Conservation (phyloP, 176 grass and related monocot species). For the Oryza australiensis region DNA sequence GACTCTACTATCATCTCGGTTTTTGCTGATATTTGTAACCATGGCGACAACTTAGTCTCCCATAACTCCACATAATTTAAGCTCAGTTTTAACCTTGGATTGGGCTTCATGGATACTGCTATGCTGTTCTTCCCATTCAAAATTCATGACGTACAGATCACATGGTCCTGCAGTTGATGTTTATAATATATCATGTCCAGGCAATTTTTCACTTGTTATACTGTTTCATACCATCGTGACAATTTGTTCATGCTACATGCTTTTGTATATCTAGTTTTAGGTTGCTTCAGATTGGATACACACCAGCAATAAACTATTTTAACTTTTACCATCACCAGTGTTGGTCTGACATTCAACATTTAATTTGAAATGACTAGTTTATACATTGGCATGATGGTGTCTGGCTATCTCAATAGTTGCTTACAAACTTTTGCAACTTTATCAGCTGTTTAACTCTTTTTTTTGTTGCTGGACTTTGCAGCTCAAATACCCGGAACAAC, state of each 20-base stretch:
- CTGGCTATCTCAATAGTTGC: neutral
- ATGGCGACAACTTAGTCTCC: neutral
- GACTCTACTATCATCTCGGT: neutral
- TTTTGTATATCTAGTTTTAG: neutral
- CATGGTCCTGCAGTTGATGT: neutral
- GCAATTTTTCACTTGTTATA: neutral
- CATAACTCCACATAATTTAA: neutral
- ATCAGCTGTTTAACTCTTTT: neutral
- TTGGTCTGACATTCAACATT: neutral
- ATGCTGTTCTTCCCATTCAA: neutral
- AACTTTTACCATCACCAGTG: neutral
- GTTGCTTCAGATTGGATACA: neutral
- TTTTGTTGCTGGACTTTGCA: conserved; percentile 43
- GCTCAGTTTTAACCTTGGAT: neutral
- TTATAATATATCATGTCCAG: neutral
- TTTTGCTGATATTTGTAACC: neutral
- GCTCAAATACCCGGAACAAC: conserved; percentile 90
- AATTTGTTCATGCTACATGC: neutral
- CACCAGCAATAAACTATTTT: neutral
- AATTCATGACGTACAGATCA: neutral
- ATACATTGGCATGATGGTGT: neutral
- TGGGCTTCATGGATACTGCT: neutral
- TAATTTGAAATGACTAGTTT: neutral
- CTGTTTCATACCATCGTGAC: neutral
- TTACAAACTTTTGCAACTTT: neutral